Percentiles rank a stretch among this genome's conserved stretches.
These are phyloP conservation scores for Acanthamoeba triangularis DNA, from an alignment of 208 protist genomes.

Conservation along the genomic window DNA sequence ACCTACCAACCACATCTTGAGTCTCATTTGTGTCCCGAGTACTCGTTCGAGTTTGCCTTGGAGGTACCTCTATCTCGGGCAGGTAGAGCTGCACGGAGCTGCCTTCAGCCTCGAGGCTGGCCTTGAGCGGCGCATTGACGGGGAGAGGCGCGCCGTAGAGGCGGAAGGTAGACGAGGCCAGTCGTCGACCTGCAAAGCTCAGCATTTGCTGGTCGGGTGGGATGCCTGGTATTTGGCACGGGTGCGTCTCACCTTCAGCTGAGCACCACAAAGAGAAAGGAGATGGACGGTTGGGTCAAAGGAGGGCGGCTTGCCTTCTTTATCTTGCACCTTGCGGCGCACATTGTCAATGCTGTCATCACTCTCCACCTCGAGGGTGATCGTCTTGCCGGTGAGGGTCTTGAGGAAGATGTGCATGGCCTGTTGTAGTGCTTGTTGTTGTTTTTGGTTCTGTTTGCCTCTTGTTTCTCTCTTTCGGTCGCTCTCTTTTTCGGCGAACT, in stretches of 20 bases:
- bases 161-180: not conserved
- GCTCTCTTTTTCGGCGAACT: too few species aligned
- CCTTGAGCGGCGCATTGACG: not conserved
- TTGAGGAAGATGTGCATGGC: slow-evolving; percentile 76
- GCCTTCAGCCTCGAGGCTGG: not conserved
- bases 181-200: not conserved
- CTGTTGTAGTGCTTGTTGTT: too few species aligned
- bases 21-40: too few species aligned
- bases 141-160: not conserved
- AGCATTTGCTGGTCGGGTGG: not conserved
- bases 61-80: not conserved
- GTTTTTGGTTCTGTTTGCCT: too few species aligned
- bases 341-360: slow-evolving; percentile 69
- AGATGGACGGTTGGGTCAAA: not conserved
- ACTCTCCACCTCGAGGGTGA: not conserved
- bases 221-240: not conserved
- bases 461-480: too few species aligned
- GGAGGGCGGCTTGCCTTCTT: slow-evolving; percentile 93
- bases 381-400: slow-evolving; percentile 82
- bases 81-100: not conserved
- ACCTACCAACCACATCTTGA: not conserved
- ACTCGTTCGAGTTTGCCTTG: too few species aligned
- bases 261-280: too few species aligned
- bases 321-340: slow-evolving; percentile 94
- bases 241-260: too few species aligned